phyloP scores from a whole-genome alignment of 2,329 filamentous ascomycete genomes.

The Cercospora canescens region DNA sequence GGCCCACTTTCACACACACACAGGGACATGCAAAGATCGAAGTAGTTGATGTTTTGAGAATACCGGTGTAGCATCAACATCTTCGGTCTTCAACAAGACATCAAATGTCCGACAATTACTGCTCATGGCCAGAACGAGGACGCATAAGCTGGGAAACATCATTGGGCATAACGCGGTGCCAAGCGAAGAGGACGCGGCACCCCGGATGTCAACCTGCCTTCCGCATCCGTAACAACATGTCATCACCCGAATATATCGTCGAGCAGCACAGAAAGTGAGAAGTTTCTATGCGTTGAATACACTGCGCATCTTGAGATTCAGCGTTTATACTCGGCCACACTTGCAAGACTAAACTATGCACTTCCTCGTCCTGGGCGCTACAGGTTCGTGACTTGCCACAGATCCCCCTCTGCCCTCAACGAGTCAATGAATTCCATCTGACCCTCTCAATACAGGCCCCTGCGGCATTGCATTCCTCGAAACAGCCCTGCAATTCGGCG shows the following conservation, averaged over 20 bases:
- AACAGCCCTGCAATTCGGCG: slow-evolving; percentile 20
- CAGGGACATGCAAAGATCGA: background rate
- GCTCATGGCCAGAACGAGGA: background rate
- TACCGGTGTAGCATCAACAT: no score
- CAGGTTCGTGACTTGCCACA: slow-evolving; percentile 8
- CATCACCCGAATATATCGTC: background rate
- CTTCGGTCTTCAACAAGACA: no score
- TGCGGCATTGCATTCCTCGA: slow-evolving; percentile 23
- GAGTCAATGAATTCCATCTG: background rate
- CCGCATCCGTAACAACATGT: background rate
- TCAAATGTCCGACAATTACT: no score
- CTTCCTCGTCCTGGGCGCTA: slow-evolving; percentile 26
- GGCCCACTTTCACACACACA: background rate
- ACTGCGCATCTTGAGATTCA: background rate
- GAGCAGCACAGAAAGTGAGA: background rate
- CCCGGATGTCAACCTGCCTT: slow-evolving; percentile 10
- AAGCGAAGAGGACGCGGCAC: background rate
- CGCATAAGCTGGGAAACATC: background rate
- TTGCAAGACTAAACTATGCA: slow-evolving; percentile 15
- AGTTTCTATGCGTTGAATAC: no score
- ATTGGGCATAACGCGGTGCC: background rate
- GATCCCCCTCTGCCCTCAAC: background rate
- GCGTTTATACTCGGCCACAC: background rate
- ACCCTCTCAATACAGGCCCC: slow-evolving; percentile 11
- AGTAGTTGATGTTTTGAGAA: no score